A percentile compares a stretch with the other conserved stretches of the same genome.
phyloP scores from a whole-genome alignment of 2,329 filamentous ascomycete species.

The Botrytis aclada region DNA sequence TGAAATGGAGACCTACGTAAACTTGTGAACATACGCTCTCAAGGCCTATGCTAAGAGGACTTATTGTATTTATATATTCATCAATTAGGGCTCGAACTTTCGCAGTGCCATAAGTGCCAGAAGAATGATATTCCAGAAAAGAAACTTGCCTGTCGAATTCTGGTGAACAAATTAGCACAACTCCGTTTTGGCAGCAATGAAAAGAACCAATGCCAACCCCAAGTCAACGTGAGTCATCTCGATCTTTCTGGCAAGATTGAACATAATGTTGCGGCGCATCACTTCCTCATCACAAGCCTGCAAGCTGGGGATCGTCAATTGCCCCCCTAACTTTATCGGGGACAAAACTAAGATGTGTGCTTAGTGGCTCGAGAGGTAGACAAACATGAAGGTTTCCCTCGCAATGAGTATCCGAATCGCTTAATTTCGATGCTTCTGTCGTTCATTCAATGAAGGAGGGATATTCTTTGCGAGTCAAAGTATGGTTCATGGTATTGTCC shows the following conservation, averaged over 20 bases:
- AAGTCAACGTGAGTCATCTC: too few species aligned
- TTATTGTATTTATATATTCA: too few species aligned
- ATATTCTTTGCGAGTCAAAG: neutral
- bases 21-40: too few species aligned
- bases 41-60: neutral
- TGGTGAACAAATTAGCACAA: neutral
- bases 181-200: neutral
- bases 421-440: neutral
- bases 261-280: neutral
- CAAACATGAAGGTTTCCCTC: neutral
- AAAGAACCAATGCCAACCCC: neutral
- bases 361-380: neutral
- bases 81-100: neutral
- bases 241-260: neutral
- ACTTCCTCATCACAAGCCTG: neutral
- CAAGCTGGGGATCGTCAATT: neutral
- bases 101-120: neutral
- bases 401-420: neutral
- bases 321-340: neutral
- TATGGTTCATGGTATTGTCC: neutral
- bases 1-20: neutral
- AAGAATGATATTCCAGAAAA: neutral
- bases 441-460: neutral
- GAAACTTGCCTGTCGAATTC: neutral
- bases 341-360: too few species aligned